Evolutionary conservation across 1,139 yeast genomes (phyloP).

Genomic region (Blastobotrys petasosporus): DNA sequence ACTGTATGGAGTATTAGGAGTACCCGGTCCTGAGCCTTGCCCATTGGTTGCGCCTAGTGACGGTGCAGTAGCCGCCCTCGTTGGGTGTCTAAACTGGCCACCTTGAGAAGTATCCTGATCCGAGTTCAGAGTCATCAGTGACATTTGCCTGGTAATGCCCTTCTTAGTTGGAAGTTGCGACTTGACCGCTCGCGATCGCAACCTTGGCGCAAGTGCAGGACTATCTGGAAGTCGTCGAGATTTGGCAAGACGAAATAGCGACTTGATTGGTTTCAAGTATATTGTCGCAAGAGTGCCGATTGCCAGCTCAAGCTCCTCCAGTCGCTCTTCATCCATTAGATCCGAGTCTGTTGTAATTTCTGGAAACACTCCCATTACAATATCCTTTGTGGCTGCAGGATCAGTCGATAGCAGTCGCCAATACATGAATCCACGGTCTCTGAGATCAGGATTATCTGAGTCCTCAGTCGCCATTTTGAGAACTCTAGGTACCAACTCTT

Average conservation of each 20-base stretch:
- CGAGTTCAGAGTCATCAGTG: conserved; percentile 5
- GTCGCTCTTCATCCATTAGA: conserved; percentile 57
- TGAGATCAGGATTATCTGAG: conserved; percentile 68
- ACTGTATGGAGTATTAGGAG: background rate
- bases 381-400: conserved; percentile 41
- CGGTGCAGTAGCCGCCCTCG: background rate
- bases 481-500: conserved; percentile 51
- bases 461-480: conserved; percentile 73
- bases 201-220: conserved; percentile 51
- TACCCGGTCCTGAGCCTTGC: background rate
- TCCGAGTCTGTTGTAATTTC: conserved; percentile 63
- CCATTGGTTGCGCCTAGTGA: background rate
- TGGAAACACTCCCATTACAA: conserved; percentile 59
- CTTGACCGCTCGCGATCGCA: conserved; percentile 11
- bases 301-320: conserved; percentile 77
- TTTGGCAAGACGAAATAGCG: conserved; percentile 66
- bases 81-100: background rate
- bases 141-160: conserved; percentile 6
- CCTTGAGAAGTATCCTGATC: background rate
- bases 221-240: conserved; percentile 49
- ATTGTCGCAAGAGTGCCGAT: conserved; percentile 81
- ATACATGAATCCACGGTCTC: conserved; percentile 81
- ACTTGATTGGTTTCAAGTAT: conserved; percentile 74
- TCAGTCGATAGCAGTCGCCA: conserved; percentile 67
- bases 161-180: background rate